Evolutionary conservation across 1,284 basidiomycete species (phyloP).

Genomic region (Ceratobasidium sp.): DNA sequence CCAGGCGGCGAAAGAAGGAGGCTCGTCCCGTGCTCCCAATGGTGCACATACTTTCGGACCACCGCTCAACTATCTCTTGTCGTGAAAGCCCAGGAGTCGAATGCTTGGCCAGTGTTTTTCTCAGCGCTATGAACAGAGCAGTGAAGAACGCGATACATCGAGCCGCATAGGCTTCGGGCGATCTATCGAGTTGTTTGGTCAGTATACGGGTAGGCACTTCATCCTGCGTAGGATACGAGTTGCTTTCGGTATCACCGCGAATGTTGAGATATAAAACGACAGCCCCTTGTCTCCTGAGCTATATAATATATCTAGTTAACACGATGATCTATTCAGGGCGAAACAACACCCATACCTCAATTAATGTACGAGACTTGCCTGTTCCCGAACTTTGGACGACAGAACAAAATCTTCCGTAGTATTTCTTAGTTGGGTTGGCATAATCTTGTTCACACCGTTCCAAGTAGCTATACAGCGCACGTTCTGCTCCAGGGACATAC

Average conservation of each 20-base stretch:
- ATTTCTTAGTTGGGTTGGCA: background rate
- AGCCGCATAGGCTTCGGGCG: background rate
- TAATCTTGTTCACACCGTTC: background rate
- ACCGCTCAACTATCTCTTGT: background rate
- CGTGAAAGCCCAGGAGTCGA: background rate
- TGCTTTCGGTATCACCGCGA: background rate
- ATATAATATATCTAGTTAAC: background rate
- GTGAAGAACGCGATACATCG: conserved; percentile 7
- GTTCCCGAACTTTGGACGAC: background rate
- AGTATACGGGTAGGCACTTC: background rate
- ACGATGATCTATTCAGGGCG: background rate
- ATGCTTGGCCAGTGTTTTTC: background rate
- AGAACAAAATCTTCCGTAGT: background rate
- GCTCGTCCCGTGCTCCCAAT: background rate
- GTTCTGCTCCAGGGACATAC: no score
- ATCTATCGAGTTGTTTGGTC: background rate
- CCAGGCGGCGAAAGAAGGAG: background rate
- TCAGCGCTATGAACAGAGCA: background rate
- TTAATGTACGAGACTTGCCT: background rate
- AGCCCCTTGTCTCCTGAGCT: background rate
- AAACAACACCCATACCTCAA: background rate
- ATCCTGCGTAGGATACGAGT: background rate
- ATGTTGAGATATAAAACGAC: background rate
- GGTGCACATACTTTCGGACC: background rate
- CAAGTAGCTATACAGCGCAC: background rate